phyloP scores from a whole-genome alignment of 1,284 basidiomycete genomes.

The Leccinum angustisporum region DNA sequence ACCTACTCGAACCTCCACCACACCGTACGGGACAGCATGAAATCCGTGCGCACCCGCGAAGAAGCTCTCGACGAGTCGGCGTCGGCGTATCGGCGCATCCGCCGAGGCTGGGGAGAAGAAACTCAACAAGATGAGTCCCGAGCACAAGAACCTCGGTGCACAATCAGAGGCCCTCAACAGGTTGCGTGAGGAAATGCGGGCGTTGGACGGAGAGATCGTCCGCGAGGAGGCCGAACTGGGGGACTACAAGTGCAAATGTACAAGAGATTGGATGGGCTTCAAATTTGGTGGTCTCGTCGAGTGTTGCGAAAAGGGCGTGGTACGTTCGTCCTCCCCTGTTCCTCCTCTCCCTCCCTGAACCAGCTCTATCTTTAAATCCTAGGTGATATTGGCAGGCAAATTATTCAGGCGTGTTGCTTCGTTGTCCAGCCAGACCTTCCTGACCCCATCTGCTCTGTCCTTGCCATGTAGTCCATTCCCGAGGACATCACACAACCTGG shows the following conservation, averaged over 20 bases:
- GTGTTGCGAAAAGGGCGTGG: constrained; percentile 80
- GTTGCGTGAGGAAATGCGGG: constrained; percentile 76
- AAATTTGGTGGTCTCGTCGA: constrained; percentile 90
- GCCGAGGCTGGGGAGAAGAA: constrained; percentile 91
- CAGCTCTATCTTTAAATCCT: constrained; percentile 55
- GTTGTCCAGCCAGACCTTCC: neutral
- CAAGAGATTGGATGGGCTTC: constrained; percentile 74
- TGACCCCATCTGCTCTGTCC: neutral
- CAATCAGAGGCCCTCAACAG: constrained; percentile 79
- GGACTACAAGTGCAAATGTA: constrained; percentile 80
- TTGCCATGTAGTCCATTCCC: constrained; percentile 69
- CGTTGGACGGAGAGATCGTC: constrained; percentile 82
- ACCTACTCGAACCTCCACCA: constrained; percentile 77
- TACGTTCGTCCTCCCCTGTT: constrained; percentile 39
- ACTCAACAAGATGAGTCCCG: constrained; percentile 86
- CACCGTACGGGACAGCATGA: constrained; percentile 74
- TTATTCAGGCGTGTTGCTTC: constrained; percentile 59
- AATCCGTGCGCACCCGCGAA: constrained; percentile 80
- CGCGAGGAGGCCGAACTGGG: constrained; percentile 80
- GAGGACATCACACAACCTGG: constrained; percentile 82
- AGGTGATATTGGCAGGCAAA: constrained; percentile 74
- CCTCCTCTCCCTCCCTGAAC: constrained; percentile 1
- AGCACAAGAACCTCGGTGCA: constrained; percentile 80
- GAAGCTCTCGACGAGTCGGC: constrained; percentile 79
- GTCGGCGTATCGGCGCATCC: constrained; percentile 66